Percentiles rank a stretch among this genome's conserved stretches.
phyloP scores from a whole-genome alignment of 106 monocot species.

The Posidonia australis region DNA sequence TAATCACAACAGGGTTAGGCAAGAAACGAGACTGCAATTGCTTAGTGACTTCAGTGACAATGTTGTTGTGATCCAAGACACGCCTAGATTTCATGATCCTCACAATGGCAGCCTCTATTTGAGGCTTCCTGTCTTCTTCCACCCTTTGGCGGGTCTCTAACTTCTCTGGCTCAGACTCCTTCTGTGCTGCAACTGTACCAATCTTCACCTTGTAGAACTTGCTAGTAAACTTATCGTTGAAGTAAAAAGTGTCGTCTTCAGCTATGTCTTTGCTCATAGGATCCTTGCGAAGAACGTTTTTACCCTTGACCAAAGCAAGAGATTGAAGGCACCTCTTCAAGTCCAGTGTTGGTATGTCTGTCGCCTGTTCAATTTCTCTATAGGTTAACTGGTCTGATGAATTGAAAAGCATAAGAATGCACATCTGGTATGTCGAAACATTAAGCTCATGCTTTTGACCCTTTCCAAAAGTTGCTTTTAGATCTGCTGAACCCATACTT shows the following conservation, averaged over 20 bases:
- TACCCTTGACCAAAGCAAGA: slow-evolving; percentile 75
- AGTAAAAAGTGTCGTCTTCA: slow-evolving; percentile 55
- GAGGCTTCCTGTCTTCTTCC: slow-evolving; percentile 87
- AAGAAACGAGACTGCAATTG: slow-evolving; percentile 63
- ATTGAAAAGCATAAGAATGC: slow-evolving; percentile 91
- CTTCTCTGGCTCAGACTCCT: slow-evolving; percentile 78
- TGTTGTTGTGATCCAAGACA: slow-evolving; percentile 66
- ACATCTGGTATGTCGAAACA: slow-evolving; percentile 95
- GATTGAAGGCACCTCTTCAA: slow-evolving; percentile 84
- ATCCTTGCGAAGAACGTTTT: slow-evolving; percentile 68
- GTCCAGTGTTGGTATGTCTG: slow-evolving; percentile 44
- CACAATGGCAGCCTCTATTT: slow-evolving; percentile 77
- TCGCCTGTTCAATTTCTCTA: slow-evolving; percentile 57
- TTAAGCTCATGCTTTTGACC: slow-evolving; percentile 72
- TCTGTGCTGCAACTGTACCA: slow-evolving; percentile 64
- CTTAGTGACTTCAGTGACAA: slow-evolving; percentile 66
- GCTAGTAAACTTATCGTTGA: slow-evolving; percentile 78
- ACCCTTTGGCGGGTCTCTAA: slow-evolving; percentile 80
- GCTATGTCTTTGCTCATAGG: slow-evolving; percentile 79
- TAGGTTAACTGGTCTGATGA: slow-evolving; percentile 48
- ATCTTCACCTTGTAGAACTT: slow-evolving; percentile 79
- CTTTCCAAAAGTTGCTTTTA: slow-evolving; percentile 67
- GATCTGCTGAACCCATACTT: slow-evolving; percentile 86
- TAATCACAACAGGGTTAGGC: slow-evolving; percentile 71
- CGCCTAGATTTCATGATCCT: slow-evolving; percentile 71